These are phyloP conservation scores for Alternaria hordeiaustralica DNA, from an alignment of 2,329 filamentous ascomycete species.

Conservation along the genomic window DNA sequence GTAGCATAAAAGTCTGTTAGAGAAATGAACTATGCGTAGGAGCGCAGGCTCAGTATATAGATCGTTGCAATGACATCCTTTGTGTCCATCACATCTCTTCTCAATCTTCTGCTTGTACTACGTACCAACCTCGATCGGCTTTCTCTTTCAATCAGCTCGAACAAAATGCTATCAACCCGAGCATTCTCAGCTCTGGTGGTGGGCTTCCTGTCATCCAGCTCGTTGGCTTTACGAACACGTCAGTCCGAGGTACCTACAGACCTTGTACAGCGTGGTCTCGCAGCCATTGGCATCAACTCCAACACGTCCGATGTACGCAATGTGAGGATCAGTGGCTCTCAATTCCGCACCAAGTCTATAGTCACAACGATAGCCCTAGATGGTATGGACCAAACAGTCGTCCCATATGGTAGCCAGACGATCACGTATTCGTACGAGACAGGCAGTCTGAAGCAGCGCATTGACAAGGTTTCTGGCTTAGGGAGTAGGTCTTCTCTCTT, in stretches of 20 bases:
- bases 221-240: neutral
- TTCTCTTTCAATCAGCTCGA: neutral
- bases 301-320: neutral
- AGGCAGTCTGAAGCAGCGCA: neutral
- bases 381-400: neutral
- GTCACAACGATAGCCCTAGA: neutral
- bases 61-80: neutral
- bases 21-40: neutral
- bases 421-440: neutral
- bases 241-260: neutral
- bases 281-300: neutral
- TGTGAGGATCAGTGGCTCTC: neutral
- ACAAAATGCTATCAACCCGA: neutral
- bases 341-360: neutral
- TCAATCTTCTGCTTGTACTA: neutral
- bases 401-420: neutral
- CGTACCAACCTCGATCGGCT: too few species aligned
- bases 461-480: neutral
- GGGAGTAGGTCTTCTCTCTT: neutral
- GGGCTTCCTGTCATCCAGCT: neutral
- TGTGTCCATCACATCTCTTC: neutral
- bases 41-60: neutral
- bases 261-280: neutral
- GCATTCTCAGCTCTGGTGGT: neutral
- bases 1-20: neutral